Evolutionary conservation across 2,329 filamentous ascomycete species (phyloP).

Genomic region (Neofusicoccum parvum): DNA sequence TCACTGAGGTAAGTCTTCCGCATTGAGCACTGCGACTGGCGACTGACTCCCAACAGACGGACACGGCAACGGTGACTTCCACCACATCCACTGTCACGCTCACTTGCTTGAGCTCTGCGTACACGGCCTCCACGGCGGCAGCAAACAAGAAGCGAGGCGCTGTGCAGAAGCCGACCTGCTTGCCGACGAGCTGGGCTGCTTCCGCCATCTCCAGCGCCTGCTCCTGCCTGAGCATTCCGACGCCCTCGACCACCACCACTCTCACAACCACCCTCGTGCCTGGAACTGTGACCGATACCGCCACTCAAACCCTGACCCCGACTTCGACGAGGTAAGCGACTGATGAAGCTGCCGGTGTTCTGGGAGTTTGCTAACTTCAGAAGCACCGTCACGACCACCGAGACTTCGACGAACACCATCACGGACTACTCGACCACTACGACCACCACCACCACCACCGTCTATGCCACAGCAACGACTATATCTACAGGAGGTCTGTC

Average conservation of each 20-base stretch:
- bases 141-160: background rate
- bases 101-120: background rate
- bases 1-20: background rate
- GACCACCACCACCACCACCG: background rate
- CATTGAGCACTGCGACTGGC: background rate
- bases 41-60: background rate
- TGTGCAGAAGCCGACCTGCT: background rate
- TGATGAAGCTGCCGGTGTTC: background rate
- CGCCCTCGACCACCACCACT: background rate
- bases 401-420: background rate
- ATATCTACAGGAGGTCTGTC: background rate
- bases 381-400: background rate
- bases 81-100: background rate
- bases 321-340: background rate
- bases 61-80: background rate
- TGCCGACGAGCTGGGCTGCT: background rate
- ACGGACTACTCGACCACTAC: background rate
- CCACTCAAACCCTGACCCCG: background rate
- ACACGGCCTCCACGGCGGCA: background rate
- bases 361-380: background rate
- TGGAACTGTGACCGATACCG: background rate
- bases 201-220: background rate
- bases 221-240: background rate
- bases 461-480: background rate
- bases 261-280: background rate